A percentile compares a stretch with the other conserved stretches of the same genome.
phyloP scores from a whole-genome alignment of 805 yeast genomes.

The Yarrowia bubula region DNA sequence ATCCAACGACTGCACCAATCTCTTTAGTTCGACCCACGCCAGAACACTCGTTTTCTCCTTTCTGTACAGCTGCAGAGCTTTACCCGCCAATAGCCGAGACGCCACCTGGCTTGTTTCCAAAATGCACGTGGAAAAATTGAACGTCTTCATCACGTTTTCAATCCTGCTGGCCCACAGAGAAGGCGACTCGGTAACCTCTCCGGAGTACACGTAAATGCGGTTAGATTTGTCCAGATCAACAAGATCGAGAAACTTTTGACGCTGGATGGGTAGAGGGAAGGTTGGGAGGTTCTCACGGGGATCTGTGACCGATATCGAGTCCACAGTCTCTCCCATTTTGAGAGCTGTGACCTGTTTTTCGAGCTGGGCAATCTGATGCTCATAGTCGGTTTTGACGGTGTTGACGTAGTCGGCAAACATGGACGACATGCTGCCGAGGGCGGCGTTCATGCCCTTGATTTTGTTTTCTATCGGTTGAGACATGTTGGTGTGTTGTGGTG shows the following conservation, averaged over 20 bases:
- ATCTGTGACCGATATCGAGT: constrained; percentile 18
- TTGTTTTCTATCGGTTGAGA: constrained; percentile 23
- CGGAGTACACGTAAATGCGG: constrained; percentile 3
- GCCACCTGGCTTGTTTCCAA: constrained; percentile 14
- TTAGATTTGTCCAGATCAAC: background rate
- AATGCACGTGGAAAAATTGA: constrained; percentile 24
- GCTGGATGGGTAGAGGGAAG: constrained; percentile 4
- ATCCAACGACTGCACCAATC: background rate
- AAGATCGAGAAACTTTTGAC: constrained; percentile 18
- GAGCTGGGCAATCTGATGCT: constrained; percentile 14
- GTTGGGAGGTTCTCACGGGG: constrained; percentile 21
- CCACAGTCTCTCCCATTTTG: constrained; percentile 13
- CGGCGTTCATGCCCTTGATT: constrained; percentile 12
- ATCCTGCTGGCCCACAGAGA: constrained; percentile 17
- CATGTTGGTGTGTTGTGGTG: background rate
- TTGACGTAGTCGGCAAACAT: constrained; percentile 27
- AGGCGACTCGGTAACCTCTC: constrained; percentile 11
- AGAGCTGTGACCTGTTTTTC: constrained; percentile 20
- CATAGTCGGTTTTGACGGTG: constrained; percentile 24
- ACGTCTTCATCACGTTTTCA: constrained; percentile 23
- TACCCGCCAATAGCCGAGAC: background rate
- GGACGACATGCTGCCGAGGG: constrained; percentile 18
- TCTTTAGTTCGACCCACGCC: constrained; percentile 10
- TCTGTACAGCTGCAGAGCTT: constrained; percentile 13
- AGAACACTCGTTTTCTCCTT: constrained; percentile 3